Conservation (phyloP, 805 yeast genomes). For the Zygoascus bituminiphila region DNA sequence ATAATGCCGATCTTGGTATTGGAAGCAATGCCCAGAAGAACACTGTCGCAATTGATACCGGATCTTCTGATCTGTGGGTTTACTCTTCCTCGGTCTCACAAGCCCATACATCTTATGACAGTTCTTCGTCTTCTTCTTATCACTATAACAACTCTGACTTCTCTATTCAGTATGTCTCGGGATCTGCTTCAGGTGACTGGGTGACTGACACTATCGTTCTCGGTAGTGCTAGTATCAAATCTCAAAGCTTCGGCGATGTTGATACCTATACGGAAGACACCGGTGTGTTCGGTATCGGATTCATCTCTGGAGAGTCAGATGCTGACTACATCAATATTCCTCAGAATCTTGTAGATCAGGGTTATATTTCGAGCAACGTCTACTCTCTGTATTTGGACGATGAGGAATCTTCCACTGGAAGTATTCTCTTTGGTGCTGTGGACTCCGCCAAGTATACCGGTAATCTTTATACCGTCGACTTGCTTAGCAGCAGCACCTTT, state of each 20-base stretch:
- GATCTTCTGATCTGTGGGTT: slow-evolving; percentile 44
- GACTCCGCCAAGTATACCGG: slow-evolving; percentile 38
- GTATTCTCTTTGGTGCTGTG: slow-evolving; percentile 41
- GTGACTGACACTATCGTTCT: slow-evolving; percentile 53
- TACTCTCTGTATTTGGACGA: slow-evolving; percentile 56
- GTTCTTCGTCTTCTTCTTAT: slow-evolving; percentile 19
- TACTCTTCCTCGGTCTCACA: slow-evolving; percentile 24
- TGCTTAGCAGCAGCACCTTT: slow-evolving; percentile 27
- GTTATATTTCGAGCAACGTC: slow-evolving; percentile 44
- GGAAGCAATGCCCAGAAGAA: slow-evolving; percentile 38
- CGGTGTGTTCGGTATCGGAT: slow-evolving; percentile 25
- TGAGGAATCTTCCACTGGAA: slow-evolving; percentile 21
- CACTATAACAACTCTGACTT: slow-evolving; percentile 17
- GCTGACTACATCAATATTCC: slow-evolving; percentile 52
- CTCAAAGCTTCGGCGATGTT: slow-evolving; percentile 15
- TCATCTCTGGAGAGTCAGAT: slow-evolving; percentile 21
- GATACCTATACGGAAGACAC: not conserved
- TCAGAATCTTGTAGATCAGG: slow-evolving; percentile 42
- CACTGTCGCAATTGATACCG: slow-evolving; percentile 38
- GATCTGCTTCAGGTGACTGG: slow-evolving; percentile 39
- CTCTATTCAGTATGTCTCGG: slow-evolving; percentile 29
- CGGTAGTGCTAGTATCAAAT: slow-evolving; percentile 37
- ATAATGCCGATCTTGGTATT: slow-evolving; percentile 20
- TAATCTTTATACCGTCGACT: slow-evolving; percentile 31
- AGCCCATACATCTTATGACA: slow-evolving; percentile 1